Base-by-base conservation (phyloP, 768 basidiomycete genomes). In the Lentinula sp. region DNA sequence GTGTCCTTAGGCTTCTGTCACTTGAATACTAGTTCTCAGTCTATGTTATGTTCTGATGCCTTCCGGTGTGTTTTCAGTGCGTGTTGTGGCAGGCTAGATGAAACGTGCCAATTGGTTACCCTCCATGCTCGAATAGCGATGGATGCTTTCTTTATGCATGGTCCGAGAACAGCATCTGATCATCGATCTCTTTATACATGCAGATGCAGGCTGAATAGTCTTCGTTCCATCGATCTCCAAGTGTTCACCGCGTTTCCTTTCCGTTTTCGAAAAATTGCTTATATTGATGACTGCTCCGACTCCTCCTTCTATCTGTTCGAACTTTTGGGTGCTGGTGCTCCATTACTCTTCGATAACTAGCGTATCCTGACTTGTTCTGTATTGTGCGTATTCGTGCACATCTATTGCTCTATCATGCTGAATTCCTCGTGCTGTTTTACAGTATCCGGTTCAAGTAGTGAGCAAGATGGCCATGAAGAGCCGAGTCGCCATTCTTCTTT, bases 401-500 rank as follows among this genome's bases (percentile, higher is more conserved):
- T 23, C n/a, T 20, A 12, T 7, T 3, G 37, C 20, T 4, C 6
- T 48, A 5, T 7, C 18, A 9, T 48, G 10, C 46, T 48, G 18
- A 48, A 45, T 45, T 39, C 37, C 37, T 39, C 37, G 9, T 48
- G n/a, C 9, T 20, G 6, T 48, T n/a, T 7, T 20, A 48, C 46
- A 48, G 46, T 48, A 48, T 48, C 46, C 46, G 46, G 46, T 48
- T 48, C 46, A 48, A 48, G 46, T 48, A 48, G 18, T 23, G 18
- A 23, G 20, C 46, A 48, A 48, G 46, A 56, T 56, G 55, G 55
- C 55, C 15, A 56, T 56, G 55, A 56, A 56, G 28, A 42, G 23
- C 37, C 55, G 55, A 56, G 55, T 56, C 18, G 55, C 55, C 15
- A 41, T 41, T 23, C 41, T 56, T 43, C 39, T 56, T 16, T 41